Conservation (phyloP, 2,329 filamentous ascomycete genomes). For the Stemphylium beticola region DNA sequence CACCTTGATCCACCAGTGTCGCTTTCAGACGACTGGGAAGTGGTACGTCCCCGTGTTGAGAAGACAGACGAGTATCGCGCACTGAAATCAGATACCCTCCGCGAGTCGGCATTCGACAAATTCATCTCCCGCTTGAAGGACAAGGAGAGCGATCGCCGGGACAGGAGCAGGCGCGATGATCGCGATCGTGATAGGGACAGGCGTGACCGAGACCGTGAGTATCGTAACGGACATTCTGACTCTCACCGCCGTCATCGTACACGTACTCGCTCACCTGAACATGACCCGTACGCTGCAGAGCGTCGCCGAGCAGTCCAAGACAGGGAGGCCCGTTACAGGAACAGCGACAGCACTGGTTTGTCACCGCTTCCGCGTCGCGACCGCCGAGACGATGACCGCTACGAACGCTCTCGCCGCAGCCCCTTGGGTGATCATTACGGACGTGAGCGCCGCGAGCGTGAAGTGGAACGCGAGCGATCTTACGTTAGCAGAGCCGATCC, state of each 20-base stretch:
- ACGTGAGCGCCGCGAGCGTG: slow-evolving; percentile 83
- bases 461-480: slow-evolving; percentile 86
- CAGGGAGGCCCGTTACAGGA: slow-evolving; percentile 90
- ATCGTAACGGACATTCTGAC: slow-evolving; percentile 49
- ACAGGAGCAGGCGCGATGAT: slow-evolving; percentile 46
- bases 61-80: slow-evolving; percentile 84
- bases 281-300: slow-evolving; percentile 93
- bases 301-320: slow-evolving; percentile 91
- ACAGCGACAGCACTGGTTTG: slow-evolving; percentile 71
- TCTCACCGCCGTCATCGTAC: slow-evolving; percentile 57
- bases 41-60: slow-evolving; percentile 78
- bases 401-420: slow-evolving; percentile 63
- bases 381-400: slow-evolving; percentile 47
- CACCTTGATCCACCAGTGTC: slow-evolving; percentile 85
- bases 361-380: slow-evolving; percentile 58
- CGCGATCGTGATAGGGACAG: slow-evolving; percentile 55
- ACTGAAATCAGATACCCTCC: slow-evolving; percentile 80
- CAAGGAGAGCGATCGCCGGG: slow-evolving; percentile 73
- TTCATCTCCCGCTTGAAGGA: slow-evolving; percentile 88
- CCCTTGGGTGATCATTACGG: slow-evolving; percentile 72
- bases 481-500: slow-evolving; percentile 82
- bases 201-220: slow-evolving; percentile 48
- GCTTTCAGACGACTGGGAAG: slow-evolving; percentile 83
- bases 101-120: slow-evolving; percentile 87
- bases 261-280: slow-evolving; percentile 86